Evolutionary conservation across 768 basidiomycete species (phyloP), one percentile per base, ranked within the genome.

Genomic region (Agrocybe praecox): DNA sequence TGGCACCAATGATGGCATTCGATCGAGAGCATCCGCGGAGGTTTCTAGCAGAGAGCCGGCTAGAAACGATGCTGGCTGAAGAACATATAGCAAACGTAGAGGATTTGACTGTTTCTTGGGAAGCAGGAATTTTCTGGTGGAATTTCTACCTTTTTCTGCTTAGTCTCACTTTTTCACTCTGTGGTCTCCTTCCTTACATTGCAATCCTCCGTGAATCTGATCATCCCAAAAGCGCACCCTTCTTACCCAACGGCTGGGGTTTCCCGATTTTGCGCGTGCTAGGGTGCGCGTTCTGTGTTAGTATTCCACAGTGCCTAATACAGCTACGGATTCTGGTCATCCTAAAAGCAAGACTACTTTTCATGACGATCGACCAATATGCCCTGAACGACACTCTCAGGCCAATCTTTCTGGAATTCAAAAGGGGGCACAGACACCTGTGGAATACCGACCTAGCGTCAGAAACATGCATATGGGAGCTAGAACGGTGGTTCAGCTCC

Each of bases 81-180:
- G 53, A 52, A 46, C 53, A 59, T 21, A 59, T 59, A 17, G 53
- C 55, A 12, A 55, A 59, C 22, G 53, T 55, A 14, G 58, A 55
- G 44, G 49, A 59, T 36, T 19, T 59, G 33, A 52, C 44, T 6
- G 44, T 59, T 6, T 47, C 44, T 2, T 59, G 58, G 58, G 53
- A 44, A 26, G 15, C 29, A 6, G 53, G 49, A 6, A 51, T 50
- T 19, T 33, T 52, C 15, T 29, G 44, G 45, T 59, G 58, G 58
- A 59, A 59, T 34, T 40, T 59, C 33, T 21, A 34, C 33, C 53
- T 59, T 29, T 45, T 52, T 6, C 17, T 52, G 2, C 55, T 14
- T 34, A 59, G 45, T 14, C 6, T 59, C 6, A 9, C 52, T 36
- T 36, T 51, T 26, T 33, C 58, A 14, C 9, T 49, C 17, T 15